Base-by-base conservation (phyloP, 169 alveolate genomes). In the Perkinsus olseni region DNA sequence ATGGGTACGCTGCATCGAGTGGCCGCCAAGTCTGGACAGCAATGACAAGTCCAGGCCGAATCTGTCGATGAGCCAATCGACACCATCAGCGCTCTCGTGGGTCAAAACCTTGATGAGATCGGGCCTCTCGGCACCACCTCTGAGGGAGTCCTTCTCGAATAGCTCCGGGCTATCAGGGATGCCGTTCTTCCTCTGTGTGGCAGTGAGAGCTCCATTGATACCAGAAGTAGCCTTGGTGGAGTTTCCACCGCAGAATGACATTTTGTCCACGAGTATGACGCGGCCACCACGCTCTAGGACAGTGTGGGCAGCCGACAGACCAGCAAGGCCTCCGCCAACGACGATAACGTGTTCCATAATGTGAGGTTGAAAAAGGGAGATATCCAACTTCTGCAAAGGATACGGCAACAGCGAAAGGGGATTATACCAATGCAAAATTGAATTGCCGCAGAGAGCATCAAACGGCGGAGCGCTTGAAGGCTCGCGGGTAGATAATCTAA, bases 191-290 rank as follows among this genome's bases (percentile, higher is more conserved):
- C 91, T 94, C 93, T 96, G 96, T 0, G 95, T 40, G 91, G 93
- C 93, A 10, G 96, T 90, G 37, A 92, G 91, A 92, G 95, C 91
- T 82, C 95, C 92, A 93, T 96, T 96, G 93, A 96, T 96, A 38
- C 97, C 97, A 82, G 93, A 92, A 91, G 95, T 96, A 91, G 95
- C 97, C 74, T 95, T 95, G 90, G 94, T 93, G 90, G 91, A 39
- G 94, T 96, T 96, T 91, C 97, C 97, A 28, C 97, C 97, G 91
- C 92, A 94, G 37, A 92, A 94, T 91, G 95, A 92, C 34, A 94
- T 92, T 93, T 93, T 94, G 92, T 96, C 97, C 92, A 96, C 38
- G 51, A 96, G 74, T 38, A 95, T 74, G 0, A 94, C 94, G 82
- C 93, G 94, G 91, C 94, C 93, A 20, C 94, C 95, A 36, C 62